These are phyloP conservation scores for Russula lepida DNA, from an alignment of 768 basidiomycete genomes.

Conservation along the genomic window DNA sequence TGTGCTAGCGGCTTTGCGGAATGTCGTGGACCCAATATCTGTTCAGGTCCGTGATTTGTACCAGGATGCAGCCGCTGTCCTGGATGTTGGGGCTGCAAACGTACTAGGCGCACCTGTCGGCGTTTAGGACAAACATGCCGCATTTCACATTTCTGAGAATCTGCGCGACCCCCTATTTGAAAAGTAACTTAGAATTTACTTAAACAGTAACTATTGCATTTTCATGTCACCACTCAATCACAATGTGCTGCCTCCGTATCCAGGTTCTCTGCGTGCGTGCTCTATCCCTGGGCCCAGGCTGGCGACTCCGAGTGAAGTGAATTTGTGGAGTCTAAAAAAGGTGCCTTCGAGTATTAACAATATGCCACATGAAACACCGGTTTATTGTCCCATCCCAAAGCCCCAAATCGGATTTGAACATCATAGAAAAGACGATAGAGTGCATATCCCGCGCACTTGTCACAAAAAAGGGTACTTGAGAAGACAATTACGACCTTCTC, in stretches of 20 bases:
- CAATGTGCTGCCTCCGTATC: neutral
- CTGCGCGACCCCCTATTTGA: neutral
- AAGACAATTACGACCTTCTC: too few relatives aligned
- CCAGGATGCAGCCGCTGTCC: neutral
- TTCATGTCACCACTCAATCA: neutral
- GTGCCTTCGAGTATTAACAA: too few relatives aligned
- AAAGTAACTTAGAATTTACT: constrained; percentile 2
- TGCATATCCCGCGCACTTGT: too few relatives aligned
- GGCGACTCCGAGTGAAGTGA: too few relatives aligned
- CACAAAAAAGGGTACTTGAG: too few relatives aligned
- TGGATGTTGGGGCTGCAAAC: neutral
- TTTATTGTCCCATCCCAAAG: too few relatives aligned
- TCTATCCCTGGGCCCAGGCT: too few relatives aligned
- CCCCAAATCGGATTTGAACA: too few relatives aligned
- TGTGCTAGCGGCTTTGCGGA: constrained; percentile 71
- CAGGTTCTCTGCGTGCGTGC: too few relatives aligned
- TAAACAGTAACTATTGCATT: neutral
- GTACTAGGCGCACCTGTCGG: neutral
- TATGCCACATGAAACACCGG: too few relatives aligned
- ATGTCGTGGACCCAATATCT: constrained; percentile 59
- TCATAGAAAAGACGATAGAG: too few relatives aligned
- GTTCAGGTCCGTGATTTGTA: constrained; percentile 30
- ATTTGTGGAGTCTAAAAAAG: too few relatives aligned
- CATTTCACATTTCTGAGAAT: neutral
- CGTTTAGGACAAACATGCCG: neutral